Base-by-base conservation (phyloP, 352 stramenopile species). In the Aphanomyces invadans region DNA sequence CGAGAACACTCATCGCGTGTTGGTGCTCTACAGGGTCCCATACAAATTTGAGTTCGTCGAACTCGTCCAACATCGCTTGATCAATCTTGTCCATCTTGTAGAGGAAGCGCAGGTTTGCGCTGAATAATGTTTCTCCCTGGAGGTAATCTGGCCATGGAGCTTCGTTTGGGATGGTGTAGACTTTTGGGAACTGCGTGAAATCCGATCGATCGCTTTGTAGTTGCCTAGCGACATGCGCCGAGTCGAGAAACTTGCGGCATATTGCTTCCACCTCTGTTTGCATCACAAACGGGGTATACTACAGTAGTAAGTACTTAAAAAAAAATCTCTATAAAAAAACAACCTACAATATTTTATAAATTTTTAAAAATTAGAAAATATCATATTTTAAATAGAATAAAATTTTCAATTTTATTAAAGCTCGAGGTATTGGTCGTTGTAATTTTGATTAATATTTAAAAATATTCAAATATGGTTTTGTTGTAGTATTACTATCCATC, bases 141-240 rank as follows among this genome's bases (percentile, higher is more conserved):
- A 57, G 49, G 49, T 57, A 26, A 19, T 29, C 25, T 17, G 60
- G 60, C 60, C 60, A 67, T 23, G 60, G 60, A 7, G n/a, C 45
- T 7, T 39, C 45, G 32, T n/a, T 31, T 3, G 60, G 60, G 10
- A 67, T 42, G 19, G 4, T 29, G 5, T 57, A 67, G n/a, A 48
- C 38, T 19, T 48, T 49, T 3, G 60, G 38, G 1, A 67, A 32
- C 4, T 10, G 36, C 3, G 60, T 67, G 36, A 25, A 67, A 28
- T 67, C 60, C 10, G 60, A 67, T 29, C 33, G 55, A 23, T 48
- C 33, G 11, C n/a, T 49, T 46, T 67, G 60, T 17, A 67, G 7
- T 4, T 67, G 17, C 3, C 60, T 38, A n/a, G 28, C 52, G 21
- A 67, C 39, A 7, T 42, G 60, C 19, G 28, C 60, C 7, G 46